Evolutionary conservation across 768 basidiomycete genomes (phyloP).

Genomic region (Tulasnella calospora): DNA sequence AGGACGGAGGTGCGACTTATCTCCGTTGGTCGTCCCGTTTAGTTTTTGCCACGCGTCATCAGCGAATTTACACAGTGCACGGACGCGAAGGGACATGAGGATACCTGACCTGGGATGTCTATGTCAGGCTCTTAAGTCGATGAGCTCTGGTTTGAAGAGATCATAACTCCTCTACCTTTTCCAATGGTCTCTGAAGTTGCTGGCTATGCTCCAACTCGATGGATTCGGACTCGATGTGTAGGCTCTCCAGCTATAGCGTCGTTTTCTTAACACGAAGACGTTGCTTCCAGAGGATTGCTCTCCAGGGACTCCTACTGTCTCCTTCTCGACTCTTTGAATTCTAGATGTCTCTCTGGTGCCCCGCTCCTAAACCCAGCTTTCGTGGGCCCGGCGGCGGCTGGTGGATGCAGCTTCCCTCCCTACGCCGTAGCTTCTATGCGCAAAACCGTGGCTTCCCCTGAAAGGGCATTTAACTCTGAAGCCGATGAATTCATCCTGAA

Average conservation of each 20-base stretch:
- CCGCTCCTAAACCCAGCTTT: neutral
- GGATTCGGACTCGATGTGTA: neutral
- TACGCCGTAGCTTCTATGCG: neutral
- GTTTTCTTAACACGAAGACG: neutral
- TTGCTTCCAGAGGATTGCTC: neutral
- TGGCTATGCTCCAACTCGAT: neutral
- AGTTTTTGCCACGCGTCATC: neutral
- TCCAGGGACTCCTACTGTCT: neutral
- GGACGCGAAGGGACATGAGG: slow-evolving; percentile 4
- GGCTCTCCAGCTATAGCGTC: neutral
- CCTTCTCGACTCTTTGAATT: neutral
- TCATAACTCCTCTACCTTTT: neutral
- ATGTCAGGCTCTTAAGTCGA: slow-evolving; percentile 3
- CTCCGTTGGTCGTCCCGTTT: neutral
- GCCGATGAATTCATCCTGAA: slow-evolving; percentile 1
- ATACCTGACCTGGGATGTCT: slow-evolving; percentile 1
- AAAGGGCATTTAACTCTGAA: neutral
- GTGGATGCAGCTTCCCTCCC: neutral
- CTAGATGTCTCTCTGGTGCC: neutral
- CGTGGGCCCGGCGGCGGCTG: neutral
- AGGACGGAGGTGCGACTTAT: neutral
- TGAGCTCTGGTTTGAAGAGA: neutral
- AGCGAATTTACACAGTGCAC: slow-evolving; percentile 11
- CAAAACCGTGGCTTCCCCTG: neutral
- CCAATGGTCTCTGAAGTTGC: neutral